phyloP scores from a whole-genome alignment of 371 early-diverging fungal species.

The Saksenaea vasiformis region DNA sequence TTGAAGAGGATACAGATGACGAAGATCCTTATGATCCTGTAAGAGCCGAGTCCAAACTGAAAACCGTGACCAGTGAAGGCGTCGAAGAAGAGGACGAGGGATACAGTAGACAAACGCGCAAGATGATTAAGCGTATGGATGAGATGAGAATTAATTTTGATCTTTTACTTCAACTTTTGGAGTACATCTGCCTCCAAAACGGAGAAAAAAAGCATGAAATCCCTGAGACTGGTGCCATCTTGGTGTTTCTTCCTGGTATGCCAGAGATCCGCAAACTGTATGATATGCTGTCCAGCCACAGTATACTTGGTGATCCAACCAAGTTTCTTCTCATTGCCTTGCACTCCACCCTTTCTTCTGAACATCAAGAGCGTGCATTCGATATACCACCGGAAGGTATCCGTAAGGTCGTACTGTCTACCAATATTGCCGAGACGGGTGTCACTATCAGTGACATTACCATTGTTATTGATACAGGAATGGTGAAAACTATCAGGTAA shows the following conservation, averaged over 20 bases:
- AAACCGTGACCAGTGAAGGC: conserved; percentile 15
- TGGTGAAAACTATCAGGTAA: conserved; percentile 76
- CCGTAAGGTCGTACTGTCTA: conserved; percentile 88
- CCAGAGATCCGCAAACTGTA: conserved; percentile 70
- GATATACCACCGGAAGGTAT: conserved; percentile 60
- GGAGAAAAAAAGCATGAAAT: conserved; percentile 19
- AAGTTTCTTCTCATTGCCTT: conserved; percentile 70
- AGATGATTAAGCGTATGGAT: conserved; percentile 61
- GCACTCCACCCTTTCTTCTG: conserved; percentile 78
- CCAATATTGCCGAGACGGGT: conserved; percentile 95
- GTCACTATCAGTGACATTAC: conserved; percentile 96
- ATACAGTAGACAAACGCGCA: conserved; percentile 44
- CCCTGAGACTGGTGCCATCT: conserved; percentile 73
- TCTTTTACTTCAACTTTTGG: conserved; percentile 63
- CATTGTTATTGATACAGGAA: conserved; percentile 92
- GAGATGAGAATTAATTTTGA: conserved; percentile 72
- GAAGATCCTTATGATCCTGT: conserved; percentile 42
- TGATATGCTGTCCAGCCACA: conserved; percentile 54
- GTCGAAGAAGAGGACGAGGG: conserved; percentile 25
- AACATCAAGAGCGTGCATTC: conserved; percentile 70
- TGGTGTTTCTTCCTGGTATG: conserved; percentile 91
- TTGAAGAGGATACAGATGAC: conserved; percentile 45
- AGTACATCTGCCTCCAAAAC: conserved; percentile 53
- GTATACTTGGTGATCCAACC: conserved; percentile 41
- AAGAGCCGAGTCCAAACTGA: conserved; percentile 22